Percentiles rank a stretch among this genome's conserved stretches.
These are phyloP conservation scores for Magnaporthales sp. DNA, from an alignment of 2,329 filamentous ascomycete genomes.

Conservation along the genomic window DNA sequence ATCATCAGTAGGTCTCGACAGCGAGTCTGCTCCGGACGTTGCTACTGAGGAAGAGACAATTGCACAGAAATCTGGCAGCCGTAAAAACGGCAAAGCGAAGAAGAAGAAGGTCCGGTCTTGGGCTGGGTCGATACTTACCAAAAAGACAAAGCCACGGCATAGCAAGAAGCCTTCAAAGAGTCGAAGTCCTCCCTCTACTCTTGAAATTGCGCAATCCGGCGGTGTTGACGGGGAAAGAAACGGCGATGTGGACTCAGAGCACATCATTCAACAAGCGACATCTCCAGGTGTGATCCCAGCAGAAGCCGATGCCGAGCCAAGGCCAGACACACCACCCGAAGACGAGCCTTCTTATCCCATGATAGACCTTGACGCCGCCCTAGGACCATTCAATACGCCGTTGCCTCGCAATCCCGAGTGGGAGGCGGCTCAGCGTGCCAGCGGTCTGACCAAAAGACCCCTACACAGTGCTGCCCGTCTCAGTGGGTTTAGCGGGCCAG, in stretches of 20 bases:
- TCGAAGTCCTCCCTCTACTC: slow-evolving; percentile 26
- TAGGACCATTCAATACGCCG: slow-evolving; percentile 86
- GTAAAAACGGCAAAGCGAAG: slow-evolving; percentile 42
- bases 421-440: slow-evolving; percentile 55
- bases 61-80: slow-evolving; percentile 17
- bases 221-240: slow-evolving; percentile 7
- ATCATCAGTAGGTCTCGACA: slow-evolving; percentile 17
- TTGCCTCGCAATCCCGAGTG: slow-evolving; percentile 53
- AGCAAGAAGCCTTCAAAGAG: slow-evolving; percentile 30
- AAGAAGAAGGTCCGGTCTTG: slow-evolving; percentile 72
- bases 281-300: slow-evolving; percentile 20
- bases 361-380: slow-evolving; percentile 88
- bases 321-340: slow-evolving; percentile 28
- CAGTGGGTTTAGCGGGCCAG: slow-evolving; percentile 58
- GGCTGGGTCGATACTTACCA: slow-evolving; percentile 58
- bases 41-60: slow-evolving; percentile 11
- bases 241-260: slow-evolving; percentile 19
- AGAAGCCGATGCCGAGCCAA: slow-evolving; percentile 25
- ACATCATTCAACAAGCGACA: slow-evolving; percentile 13
- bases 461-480: slow-evolving; percentile 71
- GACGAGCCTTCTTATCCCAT: slow-evolving; percentile 67
- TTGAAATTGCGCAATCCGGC: background rate
- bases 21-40: background rate
- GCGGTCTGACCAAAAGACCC: slow-evolving; percentile 51
- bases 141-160: slow-evolving; percentile 44